Evolutionary conservation across 2,329 filamentous ascomycete species (phyloP), one percentile per base, ranked within the genome.

Genomic region (Paracoccidioides lutzii): DNA sequence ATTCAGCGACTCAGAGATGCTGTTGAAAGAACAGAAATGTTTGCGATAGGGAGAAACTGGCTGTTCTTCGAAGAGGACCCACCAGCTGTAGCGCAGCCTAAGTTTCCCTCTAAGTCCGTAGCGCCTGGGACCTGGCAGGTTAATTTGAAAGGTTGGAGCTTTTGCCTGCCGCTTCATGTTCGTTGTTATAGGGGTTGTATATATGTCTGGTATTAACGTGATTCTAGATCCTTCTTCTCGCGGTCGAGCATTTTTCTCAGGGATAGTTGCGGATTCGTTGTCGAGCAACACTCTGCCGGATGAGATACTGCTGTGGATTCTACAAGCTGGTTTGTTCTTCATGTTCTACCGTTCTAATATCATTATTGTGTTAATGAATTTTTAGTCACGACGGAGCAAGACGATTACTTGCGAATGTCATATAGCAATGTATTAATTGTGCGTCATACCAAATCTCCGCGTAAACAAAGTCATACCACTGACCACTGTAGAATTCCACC

Each of bases 281-380:
- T 64, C 66, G 4, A 72, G 71, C 42, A 66, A 69, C 10, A 60
- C 65, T 3, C 65, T 89, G 10, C 81, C 85, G 0, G 80, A 87
- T 58, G 78, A 84, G 55, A 64, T 89, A 0, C 76, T 88, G 52
- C 63, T 77, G 14, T 90, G 87, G 86, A 72, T 88, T 3, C 66
- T 74, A 40, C 59, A 66, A 43, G 65, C 67, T 52, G 60, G 72
- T 72, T 49, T 33, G 63, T 63, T 51, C 42, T 4, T 43, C 43
- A 5, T 51, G n/a, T 52, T 10, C 32, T 30, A 12, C 22, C 28
- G n/a, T 41, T 3, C 38, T 33, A n/a, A 7, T 22, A 55, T 22
- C 22, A 22, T n/a, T 15, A 4, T 32, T 10, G 40, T 28, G 22
- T 28, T 55, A 51, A 58, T 30, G n/a, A 2, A 33, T 51, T n/a